Conservation (phyloP, 2,329 filamentous ascomycete genomes). For the Neonectria faginata region DNA sequence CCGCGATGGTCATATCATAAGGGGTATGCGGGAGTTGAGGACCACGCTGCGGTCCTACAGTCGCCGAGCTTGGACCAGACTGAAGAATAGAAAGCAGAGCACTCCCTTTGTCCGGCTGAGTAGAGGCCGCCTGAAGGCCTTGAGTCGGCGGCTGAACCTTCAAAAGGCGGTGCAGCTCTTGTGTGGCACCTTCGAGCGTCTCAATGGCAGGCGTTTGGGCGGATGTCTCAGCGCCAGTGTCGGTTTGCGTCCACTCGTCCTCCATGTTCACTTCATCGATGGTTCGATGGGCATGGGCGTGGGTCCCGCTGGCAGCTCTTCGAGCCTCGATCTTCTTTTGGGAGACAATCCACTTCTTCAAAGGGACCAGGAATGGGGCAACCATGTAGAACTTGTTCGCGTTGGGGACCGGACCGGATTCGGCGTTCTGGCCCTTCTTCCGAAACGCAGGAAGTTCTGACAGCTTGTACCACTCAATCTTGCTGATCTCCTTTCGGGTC, state of each 20-base stretch:
- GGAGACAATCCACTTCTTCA: constrained; percentile 91
- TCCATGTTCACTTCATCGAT: constrained; percentile 70
- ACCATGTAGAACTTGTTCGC: constrained; percentile 98
- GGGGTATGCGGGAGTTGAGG: constrained; percentile 61
- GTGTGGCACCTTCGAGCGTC: constrained; percentile 63
- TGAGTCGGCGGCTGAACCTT: constrained; percentile 67
- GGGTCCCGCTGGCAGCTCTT: constrained; percentile 55
- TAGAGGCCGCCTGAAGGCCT: constrained; percentile 54
- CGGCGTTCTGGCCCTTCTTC: constrained; percentile 68
- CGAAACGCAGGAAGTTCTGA: constrained; percentile 87
- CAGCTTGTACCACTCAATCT: constrained; percentile 94
- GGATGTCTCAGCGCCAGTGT: constrained; percentile 48
- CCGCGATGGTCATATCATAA: constrained; percentile 63
- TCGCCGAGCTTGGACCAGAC: constrained; percentile 39
- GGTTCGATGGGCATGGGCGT: constrained; percentile 56
- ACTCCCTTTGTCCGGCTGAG: constrained; percentile 60
- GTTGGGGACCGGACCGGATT: constrained; percentile 68
- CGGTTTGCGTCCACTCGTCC: constrained; percentile 66
- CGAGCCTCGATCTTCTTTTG: constrained; percentile 79
- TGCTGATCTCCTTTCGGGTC: constrained; percentile 97
- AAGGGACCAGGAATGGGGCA: constrained; percentile 84
- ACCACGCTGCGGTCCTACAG: constrained; percentile 29
- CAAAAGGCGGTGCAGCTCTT: constrained; percentile 66
- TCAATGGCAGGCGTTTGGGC: constrained; percentile 55
- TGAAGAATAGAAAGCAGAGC: constrained; percentile 67